Percentiles rank a stretch among this genome's conserved stretches.
Evolutionary conservation across 2,329 filamentous ascomycete genomes (phyloP).

Genomic region (Fusarium tupiense): DNA sequence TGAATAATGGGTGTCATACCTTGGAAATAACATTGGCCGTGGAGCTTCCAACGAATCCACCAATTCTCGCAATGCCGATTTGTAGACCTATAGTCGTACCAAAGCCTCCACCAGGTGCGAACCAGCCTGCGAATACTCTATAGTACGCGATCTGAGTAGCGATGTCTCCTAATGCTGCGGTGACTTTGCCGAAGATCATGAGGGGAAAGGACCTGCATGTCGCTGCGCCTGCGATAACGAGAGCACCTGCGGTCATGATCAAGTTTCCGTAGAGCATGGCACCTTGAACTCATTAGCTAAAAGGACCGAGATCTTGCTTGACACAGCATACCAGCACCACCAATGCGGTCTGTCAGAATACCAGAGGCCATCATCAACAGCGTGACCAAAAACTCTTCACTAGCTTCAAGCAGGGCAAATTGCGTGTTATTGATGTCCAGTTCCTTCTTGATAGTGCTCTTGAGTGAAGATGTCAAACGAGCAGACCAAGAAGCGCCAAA

Average conservation of each 20-base stretch:
- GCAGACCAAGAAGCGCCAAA: neutral
- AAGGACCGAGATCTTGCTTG: no score
- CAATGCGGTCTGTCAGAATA: accelerated
- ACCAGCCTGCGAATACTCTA: neutral
- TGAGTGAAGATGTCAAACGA: accelerated
- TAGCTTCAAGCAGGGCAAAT: neutral
- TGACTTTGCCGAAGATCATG: neutral
- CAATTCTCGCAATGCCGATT: accelerated
- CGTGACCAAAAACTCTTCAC: neutral
- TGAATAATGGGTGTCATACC: neutral
- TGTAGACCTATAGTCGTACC: neutral
- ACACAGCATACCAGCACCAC: no score
- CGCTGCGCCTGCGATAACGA: neutral
- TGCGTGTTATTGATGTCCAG: neutral
- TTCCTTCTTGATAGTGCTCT: neutral
- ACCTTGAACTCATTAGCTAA: no score
- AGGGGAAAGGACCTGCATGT: neutral
- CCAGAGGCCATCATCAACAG: neutral
- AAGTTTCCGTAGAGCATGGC: neutral
- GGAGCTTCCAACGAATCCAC: neutral
- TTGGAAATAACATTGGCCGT: neutral
- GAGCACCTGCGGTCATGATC: neutral
- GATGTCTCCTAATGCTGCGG: neutral
- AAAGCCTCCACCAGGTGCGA: neutral
- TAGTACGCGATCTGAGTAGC: neutral